Evolutionary conservation across 495 filamentous ascomycete species (phyloP).

Genomic region (Zalerion maritima): DNA sequence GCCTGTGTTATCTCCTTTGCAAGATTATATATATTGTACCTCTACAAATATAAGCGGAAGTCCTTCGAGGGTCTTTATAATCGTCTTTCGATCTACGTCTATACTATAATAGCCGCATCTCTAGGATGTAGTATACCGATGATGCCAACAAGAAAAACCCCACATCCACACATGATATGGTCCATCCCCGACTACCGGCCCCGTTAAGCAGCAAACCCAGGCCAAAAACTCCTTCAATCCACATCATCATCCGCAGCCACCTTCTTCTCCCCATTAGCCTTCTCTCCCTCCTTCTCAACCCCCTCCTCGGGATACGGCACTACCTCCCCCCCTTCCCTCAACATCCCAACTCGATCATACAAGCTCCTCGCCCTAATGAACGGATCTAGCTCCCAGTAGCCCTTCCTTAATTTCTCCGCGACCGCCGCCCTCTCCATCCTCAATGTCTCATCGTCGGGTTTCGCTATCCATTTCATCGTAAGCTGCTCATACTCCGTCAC

Average conservation of each 20-base stretch:
- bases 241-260: slow-evolving; percentile 33
- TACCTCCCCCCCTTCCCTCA: slow-evolving; percentile 48
- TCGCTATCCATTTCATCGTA: slow-evolving; percentile 55
- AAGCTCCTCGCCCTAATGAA: slow-evolving; percentile 56
- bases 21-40: no score
- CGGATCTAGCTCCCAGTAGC: slow-evolving; percentile 77
- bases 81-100: not conserved
- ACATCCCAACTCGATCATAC: slow-evolving; percentile 61
- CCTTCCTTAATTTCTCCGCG: slow-evolving; percentile 45
- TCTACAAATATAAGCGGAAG: no score
- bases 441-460: slow-evolving; percentile 18
- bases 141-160: no score
- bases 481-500: slow-evolving; percentile 55
- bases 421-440: slow-evolving; percentile 35
- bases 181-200: not conserved
- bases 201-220: not conserved
- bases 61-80: no score
- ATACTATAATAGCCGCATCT: slow-evolving; percentile 1
- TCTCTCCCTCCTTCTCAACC: slow-evolving; percentile 12
- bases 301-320: slow-evolving; percentile 46
- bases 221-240: slow-evolving; percentile 22
- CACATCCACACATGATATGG: slow-evolving; percentile 9
- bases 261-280: slow-evolving; percentile 15
- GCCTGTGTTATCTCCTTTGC: no score
- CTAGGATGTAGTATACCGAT: slow-evolving; percentile 5